Base-by-base conservation (phyloP, 805 yeast species). In the Suhomyces pyralidae region DNA sequence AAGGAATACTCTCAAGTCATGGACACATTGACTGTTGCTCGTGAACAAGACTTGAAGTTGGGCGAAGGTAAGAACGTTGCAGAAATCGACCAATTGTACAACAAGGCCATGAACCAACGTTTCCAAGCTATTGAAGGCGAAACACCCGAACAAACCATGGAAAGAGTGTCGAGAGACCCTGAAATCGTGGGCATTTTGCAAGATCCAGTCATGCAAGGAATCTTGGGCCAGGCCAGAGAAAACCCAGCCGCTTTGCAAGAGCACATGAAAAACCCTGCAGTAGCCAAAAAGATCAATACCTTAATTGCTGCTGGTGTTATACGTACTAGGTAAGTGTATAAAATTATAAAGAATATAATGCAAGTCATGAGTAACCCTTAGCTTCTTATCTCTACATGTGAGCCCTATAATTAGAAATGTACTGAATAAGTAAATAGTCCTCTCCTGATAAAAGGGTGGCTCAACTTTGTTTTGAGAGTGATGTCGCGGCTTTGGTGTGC, bases 171-270 rank as follows among this genome's bases (percentile, higher is more conserved):
- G 54, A 82, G 87, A 69, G 97, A 94, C 70, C 97, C 98, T n/a
- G 97, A 92, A 74, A 88, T 93, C 53, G 90, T 87, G 51, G 80
- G 84, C 48, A 91, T 93, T 57, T 78, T 94, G 73, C 90, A 88
- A 69, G 97, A 92, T 67, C 97, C 97, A 10, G 91, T 93, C 43
- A 93, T 94, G 97, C 94, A 91, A 75, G 86, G 93, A 52, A 94
- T 94, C 59, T 80, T 94, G 68, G 86, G 83, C 61, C 99, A 94
- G 76, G 98, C 98, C 17, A 88, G 86, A 70, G 89, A 84, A 55
- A 88, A 94, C 68, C 99, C 99, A 48, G 96, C 97, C 45, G 98
- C 98, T 51, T 80, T 94, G 62, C 96, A 89, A 69, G 97, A 93
- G 64, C 99, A 94, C 74, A 91, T 94, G 97, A 88, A 84, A 79